Conservation (phyloP, 1,139 yeast species). For the Debaryomyces udenii region DNA sequence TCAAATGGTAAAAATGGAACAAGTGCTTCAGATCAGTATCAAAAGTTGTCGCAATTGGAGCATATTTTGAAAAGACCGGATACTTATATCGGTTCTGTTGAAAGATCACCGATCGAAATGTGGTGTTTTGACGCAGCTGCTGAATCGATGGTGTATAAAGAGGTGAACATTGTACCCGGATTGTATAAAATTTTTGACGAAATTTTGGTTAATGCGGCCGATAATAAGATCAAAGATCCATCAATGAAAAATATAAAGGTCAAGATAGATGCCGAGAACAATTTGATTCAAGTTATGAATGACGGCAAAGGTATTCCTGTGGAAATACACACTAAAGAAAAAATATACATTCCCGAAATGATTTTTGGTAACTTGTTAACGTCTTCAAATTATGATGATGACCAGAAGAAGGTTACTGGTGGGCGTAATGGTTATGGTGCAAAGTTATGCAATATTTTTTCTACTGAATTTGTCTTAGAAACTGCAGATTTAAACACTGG, state of each 20-base stretch:
- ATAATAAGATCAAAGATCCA: conserved; percentile 95
- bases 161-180: conserved; percentile 90
- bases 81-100: conserved; percentile 95
- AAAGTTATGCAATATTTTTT: conserved; percentile 84
- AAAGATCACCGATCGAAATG: conserved; percentile 73
- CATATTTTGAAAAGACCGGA: conserved; percentile 98
- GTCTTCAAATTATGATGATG: conserved; percentile 94
- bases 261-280: conserved; percentile 72
- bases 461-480: conserved; percentile 83
- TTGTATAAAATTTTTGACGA: conserved; percentile 96
- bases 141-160: conserved; percentile 71
- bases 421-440: conserved; percentile 99
- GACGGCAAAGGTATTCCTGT: conserved; percentile 97
- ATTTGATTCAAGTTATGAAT: conserved; percentile 78
- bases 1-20: conserved; percentile 12
- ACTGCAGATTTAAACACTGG: conserved; percentile 78
- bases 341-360: conserved; percentile 92
- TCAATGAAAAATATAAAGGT: conserved; percentile 85
- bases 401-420: conserved; percentile 95
- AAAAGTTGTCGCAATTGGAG: conserved; percentile 89
- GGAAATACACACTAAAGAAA: conserved; percentile 89
- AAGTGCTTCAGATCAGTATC: conserved; percentile 77
- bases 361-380: conserved; percentile 95
- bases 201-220: conserved; percentile 97
- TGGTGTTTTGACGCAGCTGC: conserved; percentile 80